Conservation (phyloP, 768 basidiomycete species). For the Leccinum variicolor region DNA sequence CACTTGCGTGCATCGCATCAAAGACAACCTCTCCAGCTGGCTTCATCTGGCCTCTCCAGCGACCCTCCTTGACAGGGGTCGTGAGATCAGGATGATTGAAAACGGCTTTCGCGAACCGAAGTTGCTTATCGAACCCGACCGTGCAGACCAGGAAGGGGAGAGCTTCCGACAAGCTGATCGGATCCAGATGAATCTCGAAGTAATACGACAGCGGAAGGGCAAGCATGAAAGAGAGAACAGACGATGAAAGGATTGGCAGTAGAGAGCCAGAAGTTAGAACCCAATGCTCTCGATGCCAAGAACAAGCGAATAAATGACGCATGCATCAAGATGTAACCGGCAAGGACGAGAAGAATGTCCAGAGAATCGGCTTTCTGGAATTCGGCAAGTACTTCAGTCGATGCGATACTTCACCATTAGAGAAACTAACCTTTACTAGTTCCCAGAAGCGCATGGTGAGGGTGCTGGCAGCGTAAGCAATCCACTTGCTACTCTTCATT, state of each 20-base stretch:
- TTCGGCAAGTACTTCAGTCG: constrained; percentile 14
- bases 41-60: constrained; percentile 50
- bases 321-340: constrained; percentile 96
- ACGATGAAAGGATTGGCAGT: constrained; percentile 75
- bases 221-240: constrained; percentile 79
- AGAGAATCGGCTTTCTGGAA: constrained; percentile 86
- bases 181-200: constrained; percentile 85
- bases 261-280: constrained; percentile 65
- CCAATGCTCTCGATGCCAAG: constrained; percentile 84
- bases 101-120: constrained; percentile 85
- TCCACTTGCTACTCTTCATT: constrained; percentile 83
- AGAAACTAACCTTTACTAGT: constrained; percentile 62
- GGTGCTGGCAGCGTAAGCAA: constrained; percentile 79
- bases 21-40: constrained; percentile 83
- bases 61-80: constrained; percentile 35
- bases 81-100: constrained; percentile 74
- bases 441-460: constrained; percentile 82
- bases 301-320: constrained; percentile 90
- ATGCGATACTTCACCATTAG: background rate
- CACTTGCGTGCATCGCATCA: constrained; percentile 76
- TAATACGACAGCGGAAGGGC: constrained; percentile 75
- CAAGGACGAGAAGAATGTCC: constrained; percentile 91
- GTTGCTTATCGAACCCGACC: constrained; percentile 96
- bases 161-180: constrained; percentile 90
- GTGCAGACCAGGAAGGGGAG: constrained; percentile 98